These are phyloP conservation scores for Tulasnella calospora DNA, from an alignment of 768 basidiomycete genomes.

Conservation along the genomic window DNA sequence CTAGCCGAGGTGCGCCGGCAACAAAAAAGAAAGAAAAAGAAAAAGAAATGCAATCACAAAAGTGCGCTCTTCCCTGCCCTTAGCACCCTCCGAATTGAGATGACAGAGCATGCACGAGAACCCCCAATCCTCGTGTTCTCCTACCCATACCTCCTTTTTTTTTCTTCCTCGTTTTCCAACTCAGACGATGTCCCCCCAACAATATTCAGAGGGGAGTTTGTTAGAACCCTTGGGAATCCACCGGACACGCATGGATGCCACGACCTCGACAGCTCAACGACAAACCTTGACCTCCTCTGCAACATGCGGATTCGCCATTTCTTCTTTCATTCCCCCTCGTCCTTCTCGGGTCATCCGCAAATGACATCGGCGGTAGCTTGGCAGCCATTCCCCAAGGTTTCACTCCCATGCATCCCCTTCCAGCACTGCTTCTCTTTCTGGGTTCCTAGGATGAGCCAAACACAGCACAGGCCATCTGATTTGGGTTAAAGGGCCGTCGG, in stretches of 20 bases:
- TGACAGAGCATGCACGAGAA: neutral
- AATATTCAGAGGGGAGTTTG: no score
- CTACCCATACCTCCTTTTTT: neutral
- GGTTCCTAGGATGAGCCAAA: neutral
- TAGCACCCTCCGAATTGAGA: neutral
- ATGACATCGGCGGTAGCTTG: neutral
- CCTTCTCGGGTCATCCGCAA: neutral
- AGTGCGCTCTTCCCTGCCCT: neutral
- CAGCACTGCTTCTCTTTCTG: neutral
- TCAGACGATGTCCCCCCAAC: neutral
- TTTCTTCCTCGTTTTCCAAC: neutral
- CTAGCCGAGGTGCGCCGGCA: neutral
- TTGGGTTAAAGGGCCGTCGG: conserved; percentile 1
- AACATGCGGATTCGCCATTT: neutral
- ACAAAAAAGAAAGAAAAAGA: conserved; percentile 1
- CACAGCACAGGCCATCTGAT: neutral
- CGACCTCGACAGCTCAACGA: neutral
- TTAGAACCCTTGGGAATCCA: neutral
- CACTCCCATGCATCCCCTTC: neutral
- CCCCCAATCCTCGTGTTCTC: neutral
- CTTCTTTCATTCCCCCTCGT: neutral
- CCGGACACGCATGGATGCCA: neutral
- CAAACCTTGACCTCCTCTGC: neutral
- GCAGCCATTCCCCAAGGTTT: neutral
- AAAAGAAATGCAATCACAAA: neutral